Evolutionary conservation across 495 filamentous ascomycete genomes (phyloP), one percentile per base, ranked within the genome.

Genomic region (Lichina pygmaea): DNA sequence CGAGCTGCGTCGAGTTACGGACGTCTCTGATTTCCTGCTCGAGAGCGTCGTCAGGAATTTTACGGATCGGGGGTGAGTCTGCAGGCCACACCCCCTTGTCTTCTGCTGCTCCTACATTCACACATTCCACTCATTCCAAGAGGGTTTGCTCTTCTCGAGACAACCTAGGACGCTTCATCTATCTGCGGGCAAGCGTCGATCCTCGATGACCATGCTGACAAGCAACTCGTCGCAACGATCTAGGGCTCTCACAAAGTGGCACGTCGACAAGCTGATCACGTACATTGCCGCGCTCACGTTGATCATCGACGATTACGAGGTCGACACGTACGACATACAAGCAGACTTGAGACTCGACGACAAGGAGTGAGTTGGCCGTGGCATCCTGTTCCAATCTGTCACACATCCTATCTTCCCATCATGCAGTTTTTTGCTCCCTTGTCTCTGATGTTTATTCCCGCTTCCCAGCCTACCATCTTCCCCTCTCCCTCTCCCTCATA

Each of bases 311-410:
- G 71, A 79, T 49, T 82, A 77, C 50, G 72, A 75, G 40, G 78
- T 82, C 24, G 81, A 93, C 57, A 74, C 75, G 9, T 66, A 66
- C 17, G 72, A 84, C 54, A 60, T 95, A 49, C 71, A 73, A 47
- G 72, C 80, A 42, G 89, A 97, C 55, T 62, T 97, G 41, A 67
- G 69, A 48, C 52, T 94, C 33, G 81, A 89, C 49, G 68, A 70
- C 44, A 71, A 66, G 52, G 64, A 71, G 53, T 60, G 51, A n/a
- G 48, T 47, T 33, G 37, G 7, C 10, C 16, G 37, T 46, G 8
- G 12, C 34, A 16, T 41, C 30, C 24, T 24, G 24, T 24, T 24
- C 4, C 24, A 24, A 24, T 4, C 1, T 24, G 24, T 4, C 24
- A 24, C 24, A 4, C 24, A 1, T 2, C 4, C 24, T 4, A 24